Base-by-base conservation (phyloP, 2,329 filamentous ascomycete species). In the Penicillium rolfsii region DNA sequence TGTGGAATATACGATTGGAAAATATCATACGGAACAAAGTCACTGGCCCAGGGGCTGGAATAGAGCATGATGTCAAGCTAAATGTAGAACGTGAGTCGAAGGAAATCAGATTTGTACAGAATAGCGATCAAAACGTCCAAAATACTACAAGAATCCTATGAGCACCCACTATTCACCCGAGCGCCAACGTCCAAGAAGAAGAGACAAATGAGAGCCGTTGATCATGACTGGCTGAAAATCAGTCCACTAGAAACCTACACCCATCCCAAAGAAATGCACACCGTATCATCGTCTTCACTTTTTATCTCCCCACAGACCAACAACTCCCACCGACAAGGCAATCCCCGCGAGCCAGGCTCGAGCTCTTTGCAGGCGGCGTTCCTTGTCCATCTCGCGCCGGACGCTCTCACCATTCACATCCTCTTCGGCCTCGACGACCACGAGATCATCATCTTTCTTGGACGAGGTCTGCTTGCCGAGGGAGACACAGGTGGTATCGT, bases 281-380 rank as follows among this genome's bases (percentile, higher is more conserved):
- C 35, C 9, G 11, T 14, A 50, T 14, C 30, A 7, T 16, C 16
- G 8, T 41, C 24, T 24, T 64, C 53, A 66, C 40, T 64, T 65
- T 50, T 73, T 67, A 72, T 82, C 80, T 1, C 80, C 80, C 80
- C 80, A 82, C 30, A 82, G 74, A 7, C 80, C 80, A 43, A 82
- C 77, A 56, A 82, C 77, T 22, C 76, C 77, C 74, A 82, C 80
- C 2, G 76, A 74, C 58, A 81, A 75, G 2, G 77, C 80, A 53
- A 78, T 46, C 0, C 77, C 79, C 43, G 77, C 73, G 36, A 81
- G 69, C 62, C 73, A 76, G 30, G 74, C 71, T 38, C 79, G 73
- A 11, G 73, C 69, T 43, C 66, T 64, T 63, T 81, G 77, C 49
- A 79, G 64, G 26, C 71, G 73, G 38, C 73, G 72, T 64, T 82